Percentiles rank a stretch among this genome's conserved stretches.
These are phyloP conservation scores for Casaregolazyma lundiana DNA, from an alignment of 1,139 yeast genomes.

Conservation along the genomic window DNA sequence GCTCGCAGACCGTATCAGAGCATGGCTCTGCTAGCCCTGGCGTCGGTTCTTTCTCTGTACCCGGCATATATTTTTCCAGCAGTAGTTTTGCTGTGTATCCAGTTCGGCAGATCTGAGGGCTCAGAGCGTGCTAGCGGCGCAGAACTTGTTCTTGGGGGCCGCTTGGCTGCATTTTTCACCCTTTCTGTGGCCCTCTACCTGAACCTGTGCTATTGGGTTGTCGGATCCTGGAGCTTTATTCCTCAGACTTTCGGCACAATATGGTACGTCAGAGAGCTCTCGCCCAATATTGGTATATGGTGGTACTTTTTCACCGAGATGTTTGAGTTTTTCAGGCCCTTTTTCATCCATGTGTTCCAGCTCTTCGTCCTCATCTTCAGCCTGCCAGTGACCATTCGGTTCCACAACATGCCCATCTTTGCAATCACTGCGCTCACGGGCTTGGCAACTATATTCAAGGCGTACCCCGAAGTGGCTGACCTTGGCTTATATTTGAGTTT, in stretches of 20 bases:
- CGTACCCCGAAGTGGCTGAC: constrained; percentile 89
- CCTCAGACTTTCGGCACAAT: constrained; percentile 58
- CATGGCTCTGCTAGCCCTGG: constrained; percentile 53
- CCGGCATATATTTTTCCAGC: constrained; percentile 42
- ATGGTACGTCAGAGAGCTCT: constrained; percentile 59
- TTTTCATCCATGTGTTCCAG: constrained; percentile 81
- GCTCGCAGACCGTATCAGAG: constrained; percentile 42
- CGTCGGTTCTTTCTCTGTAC: constrained; percentile 61
- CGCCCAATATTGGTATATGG: constrained; percentile 92
- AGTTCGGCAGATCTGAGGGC: constrained; percentile 4
- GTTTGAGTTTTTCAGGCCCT: constrained; percentile 82
- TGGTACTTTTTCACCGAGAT: constrained; percentile 97
- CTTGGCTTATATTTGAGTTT: constrained; percentile 63
- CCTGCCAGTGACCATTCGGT: constrained; percentile 69
- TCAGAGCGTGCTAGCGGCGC: too few species aligned
- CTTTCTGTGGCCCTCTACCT: constrained; percentile 35
- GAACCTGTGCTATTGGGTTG: constrained; percentile 39
- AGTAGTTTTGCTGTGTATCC: constrained; percentile 12
- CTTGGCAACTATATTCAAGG: constrained; percentile 67
- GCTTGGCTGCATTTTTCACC: constrained; percentile 19
- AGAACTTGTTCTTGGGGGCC: constrained; percentile 12
- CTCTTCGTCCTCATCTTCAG: constrained; percentile 64
- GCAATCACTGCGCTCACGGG: constrained; percentile 61
- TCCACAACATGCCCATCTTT: constrained; percentile 52
- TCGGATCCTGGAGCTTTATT: constrained; percentile 51